Evolutionary conservation across 257 asterid genomes (phyloP), one percentile per base, ranked within the genome.

Genomic region (Anisodus acutangulus): DNA sequence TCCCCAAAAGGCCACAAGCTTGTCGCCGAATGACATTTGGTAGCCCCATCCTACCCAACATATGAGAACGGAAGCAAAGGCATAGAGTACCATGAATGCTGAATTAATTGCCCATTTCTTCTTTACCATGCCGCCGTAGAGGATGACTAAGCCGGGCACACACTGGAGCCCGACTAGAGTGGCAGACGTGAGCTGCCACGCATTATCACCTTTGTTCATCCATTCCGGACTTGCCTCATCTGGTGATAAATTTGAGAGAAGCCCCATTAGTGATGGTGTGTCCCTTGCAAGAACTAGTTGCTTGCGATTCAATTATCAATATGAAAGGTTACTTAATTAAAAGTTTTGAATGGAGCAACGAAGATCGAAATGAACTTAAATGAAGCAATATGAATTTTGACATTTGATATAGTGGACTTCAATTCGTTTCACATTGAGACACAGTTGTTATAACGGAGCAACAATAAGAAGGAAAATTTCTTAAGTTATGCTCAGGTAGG

Each of bases 11-110:
- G 49, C 79, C 19, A 79, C 41, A 6, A 90, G 81, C 39, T 63
- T 57, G 1, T 88, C 88, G 4, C 94, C 95, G 55, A 92, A 91
- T 0, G 94, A 82, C 90, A 90, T 89, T 35, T 85, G 88, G 55
- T 86, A 92, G 26, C 93, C 84, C 95, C 93, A 92, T 11, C 91
- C 91, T 0, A 92, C 86, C 95, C 95, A 92, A 66, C 94, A 91
- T 12, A 92, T 72, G 26, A 92, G 11, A 17, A 90, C 91, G 0
- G 78, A 90, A 0, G 93, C 92, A 47, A 92, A 89, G 8, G 93
- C 93, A 82, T 92, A 91, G 80, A 91, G 68, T 0, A 90, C 91
- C 95, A 92, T 92, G 11, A 92, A 85, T 1, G 91, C 84, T 6
- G 95, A 91, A 51, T 92, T 92, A 8, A 91, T 69, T 4, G 92